These are phyloP conservation scores for Fusarium vanettenii DNA, from an alignment of 2,329 filamentous ascomycete species.

Conservation along the genomic window DNA sequence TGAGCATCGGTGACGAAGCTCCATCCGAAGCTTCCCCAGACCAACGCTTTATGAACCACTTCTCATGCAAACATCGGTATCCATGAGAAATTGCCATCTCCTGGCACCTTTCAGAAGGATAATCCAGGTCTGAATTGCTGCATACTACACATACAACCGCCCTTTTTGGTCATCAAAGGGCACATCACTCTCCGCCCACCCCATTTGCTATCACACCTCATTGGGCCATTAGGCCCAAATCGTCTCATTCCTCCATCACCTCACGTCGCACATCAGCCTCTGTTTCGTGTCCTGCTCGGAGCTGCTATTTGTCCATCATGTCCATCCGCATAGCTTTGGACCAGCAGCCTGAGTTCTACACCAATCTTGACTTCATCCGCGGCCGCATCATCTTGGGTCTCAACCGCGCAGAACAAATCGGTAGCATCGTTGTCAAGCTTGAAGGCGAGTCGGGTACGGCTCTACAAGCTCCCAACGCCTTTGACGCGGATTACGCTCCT, in stretches of 20 bases:
- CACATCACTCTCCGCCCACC: conserved; percentile 12
- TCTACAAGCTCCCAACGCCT: conserved; percentile 62
- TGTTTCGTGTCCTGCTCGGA: background rate
- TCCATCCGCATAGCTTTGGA: conserved; percentile 76
- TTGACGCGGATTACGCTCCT: conserved; percentile 55
- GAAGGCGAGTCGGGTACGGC: conserved; percentile 82
- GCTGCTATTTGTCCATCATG: conserved; percentile 57
- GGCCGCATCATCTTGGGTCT: conserved; percentile 69
- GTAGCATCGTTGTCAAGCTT: conserved; percentile 82
- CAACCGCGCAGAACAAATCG: conserved; percentile 76
- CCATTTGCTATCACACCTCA: conserved; percentile 12
- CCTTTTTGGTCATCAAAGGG: conserved; percentile 1
- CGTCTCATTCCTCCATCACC: conserved; percentile 12
- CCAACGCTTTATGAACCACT: conserved; percentile 1
- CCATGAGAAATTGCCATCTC: conserved; percentile 21
- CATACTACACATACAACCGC: background rate
- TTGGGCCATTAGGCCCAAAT: conserved; percentile 16
- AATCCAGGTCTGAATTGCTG: background rate
- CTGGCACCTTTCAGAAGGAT: conserved; percentile 10
- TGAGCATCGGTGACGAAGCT: conserved; percentile 37
- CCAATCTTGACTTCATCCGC: conserved; percentile 80
- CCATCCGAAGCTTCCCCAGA: conserved; percentile 12
- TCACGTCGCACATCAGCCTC: conserved; percentile 15
- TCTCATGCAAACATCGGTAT: background rate
- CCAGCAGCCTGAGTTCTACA: conserved; percentile 77